phyloP scores from a whole-genome alignment of 371 early-diverging fungal genomes.

The Polyrhizophydium stewartii region DNA sequence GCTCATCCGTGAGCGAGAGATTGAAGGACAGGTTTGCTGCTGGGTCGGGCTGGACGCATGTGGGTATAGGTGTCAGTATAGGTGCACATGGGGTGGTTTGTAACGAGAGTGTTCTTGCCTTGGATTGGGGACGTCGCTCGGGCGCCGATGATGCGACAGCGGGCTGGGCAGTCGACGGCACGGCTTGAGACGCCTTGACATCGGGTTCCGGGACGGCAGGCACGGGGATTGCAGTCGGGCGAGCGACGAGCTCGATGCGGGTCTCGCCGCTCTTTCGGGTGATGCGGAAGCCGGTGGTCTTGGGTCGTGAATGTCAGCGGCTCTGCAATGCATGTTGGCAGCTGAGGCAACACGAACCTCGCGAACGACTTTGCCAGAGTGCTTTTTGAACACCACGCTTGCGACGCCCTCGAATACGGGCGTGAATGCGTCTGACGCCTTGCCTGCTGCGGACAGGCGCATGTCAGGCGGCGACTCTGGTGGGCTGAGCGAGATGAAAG shows the following conservation, averaged over 20 bases:
- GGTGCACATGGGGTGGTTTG: no score
- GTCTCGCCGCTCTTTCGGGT: background rate
- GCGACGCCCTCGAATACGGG: background rate
- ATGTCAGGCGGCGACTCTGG: no score
- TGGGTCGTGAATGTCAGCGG: background rate
- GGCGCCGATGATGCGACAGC: no score
- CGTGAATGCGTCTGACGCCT: no score
- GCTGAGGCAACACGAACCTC: background rate
- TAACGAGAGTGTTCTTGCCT: no score
- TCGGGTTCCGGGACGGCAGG: background rate
- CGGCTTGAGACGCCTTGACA: background rate
- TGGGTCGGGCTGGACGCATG: slow-evolving; percentile 35
- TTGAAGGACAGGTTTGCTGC: slow-evolving; percentile 77
- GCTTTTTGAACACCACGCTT: background rate
- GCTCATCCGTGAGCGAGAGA: slow-evolving; percentile 76
- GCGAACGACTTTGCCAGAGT: background rate
- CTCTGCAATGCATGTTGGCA: background rate
- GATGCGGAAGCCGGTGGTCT: background rate
- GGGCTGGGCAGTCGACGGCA: background rate
- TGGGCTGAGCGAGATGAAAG: no score
- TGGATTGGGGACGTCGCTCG: no score
- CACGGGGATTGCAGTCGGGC: background rate
- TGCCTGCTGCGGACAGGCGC: no score
- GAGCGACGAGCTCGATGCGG: background rate
- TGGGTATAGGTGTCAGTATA: no score